Evolutionary conservation across 1,284 basidiomycete genomes (phyloP).

Genomic region (Blastosporella zonata): DNA sequence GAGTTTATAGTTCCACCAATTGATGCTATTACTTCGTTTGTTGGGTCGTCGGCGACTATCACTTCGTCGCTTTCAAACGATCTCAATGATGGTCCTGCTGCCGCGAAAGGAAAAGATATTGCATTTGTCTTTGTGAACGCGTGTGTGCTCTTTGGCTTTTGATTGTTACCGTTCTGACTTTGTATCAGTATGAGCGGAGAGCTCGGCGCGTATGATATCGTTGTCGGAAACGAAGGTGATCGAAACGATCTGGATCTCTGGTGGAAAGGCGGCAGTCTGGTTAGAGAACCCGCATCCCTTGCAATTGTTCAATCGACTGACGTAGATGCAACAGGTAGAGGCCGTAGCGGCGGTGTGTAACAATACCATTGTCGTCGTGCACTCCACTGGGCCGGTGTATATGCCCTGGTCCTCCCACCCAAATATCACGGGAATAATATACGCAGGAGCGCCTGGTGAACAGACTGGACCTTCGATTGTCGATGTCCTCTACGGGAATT

Average conservation of each 20-base stretch:
- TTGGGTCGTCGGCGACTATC: conserved; percentile 41
- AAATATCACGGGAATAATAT: conserved; percentile 68
- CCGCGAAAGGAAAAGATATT: conserved; percentile 51
- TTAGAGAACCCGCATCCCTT: conserved; percentile 7
- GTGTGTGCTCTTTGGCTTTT: conserved; percentile 27
- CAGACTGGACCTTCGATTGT: conserved; percentile 62
- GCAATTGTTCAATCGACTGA: not conserved
- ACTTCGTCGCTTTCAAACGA: conserved; percentile 58
- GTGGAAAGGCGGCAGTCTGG: conserved; percentile 46
- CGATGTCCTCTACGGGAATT: conserved; percentile 51
- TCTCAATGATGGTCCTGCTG: conserved; percentile 39
- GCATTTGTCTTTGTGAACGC: conserved; percentile 68
- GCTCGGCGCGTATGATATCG: conserved; percentile 49
- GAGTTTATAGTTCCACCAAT: conserved; percentile 45
- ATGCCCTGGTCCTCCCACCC: conserved; percentile 60
- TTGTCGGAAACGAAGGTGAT: conserved; percentile 67
- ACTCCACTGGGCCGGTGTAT: conserved; percentile 59
- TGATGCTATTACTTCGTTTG: conserved; percentile 45
- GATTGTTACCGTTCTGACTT: not conserved
- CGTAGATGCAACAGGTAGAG: conserved; percentile 29
- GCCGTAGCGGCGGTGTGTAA: conserved; percentile 44
- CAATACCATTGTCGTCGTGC: conserved; percentile 69
- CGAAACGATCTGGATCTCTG: conserved; percentile 73
- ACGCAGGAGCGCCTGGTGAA: conserved; percentile 61
- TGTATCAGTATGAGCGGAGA: conserved; percentile 42